Conservation (phyloP, 1,284 basidiomycete species). For the Calocybe gambosa region DNA sequence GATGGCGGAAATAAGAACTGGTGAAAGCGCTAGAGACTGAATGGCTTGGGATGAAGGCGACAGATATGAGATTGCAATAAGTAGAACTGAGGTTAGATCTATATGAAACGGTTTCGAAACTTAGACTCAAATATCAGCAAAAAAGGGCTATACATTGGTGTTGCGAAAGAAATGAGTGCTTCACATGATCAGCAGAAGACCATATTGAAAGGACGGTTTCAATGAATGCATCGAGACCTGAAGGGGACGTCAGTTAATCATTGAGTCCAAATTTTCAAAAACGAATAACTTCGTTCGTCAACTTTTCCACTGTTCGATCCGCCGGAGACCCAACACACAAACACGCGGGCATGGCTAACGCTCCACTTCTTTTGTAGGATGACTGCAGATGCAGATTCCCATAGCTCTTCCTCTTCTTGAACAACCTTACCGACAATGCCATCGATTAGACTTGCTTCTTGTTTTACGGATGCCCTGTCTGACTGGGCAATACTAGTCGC, state of each 20-base stretch:
- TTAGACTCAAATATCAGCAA: neutral
- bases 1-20: constrained; percentile 68
- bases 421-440: constrained; percentile 43
- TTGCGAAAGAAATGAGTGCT: constrained; percentile 61
- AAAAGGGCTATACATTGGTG: constrained; percentile 53
- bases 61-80: constrained; percentile 59
- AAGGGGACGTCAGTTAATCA: neutral
- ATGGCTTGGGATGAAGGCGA: constrained; percentile 38
- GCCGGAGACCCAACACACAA: constrained; percentile 58
- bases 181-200: constrained; percentile 63
- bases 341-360: constrained; percentile 51
- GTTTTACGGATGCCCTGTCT: constrained; percentile 41
- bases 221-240: constrained; percentile 47
- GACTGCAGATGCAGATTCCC: constrained; percentile 45
- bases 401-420: constrained; percentile 41
- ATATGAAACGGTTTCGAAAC: constrained; percentile 6
- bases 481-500: constrained; percentile 25
- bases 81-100: constrained; percentile 70
- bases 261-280: neutral
- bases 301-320: constrained; percentile 24
- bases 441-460: constrained; percentile 43
- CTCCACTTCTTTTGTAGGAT: constrained; percentile 53
- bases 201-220: constrained; percentile 50
- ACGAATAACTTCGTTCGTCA: constrained; percentile 32
- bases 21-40: constrained; percentile 43